Evolutionary conservation across 148 eudicot genomes (phyloP).

Genomic region (Rhododendron mucronatum): DNA sequence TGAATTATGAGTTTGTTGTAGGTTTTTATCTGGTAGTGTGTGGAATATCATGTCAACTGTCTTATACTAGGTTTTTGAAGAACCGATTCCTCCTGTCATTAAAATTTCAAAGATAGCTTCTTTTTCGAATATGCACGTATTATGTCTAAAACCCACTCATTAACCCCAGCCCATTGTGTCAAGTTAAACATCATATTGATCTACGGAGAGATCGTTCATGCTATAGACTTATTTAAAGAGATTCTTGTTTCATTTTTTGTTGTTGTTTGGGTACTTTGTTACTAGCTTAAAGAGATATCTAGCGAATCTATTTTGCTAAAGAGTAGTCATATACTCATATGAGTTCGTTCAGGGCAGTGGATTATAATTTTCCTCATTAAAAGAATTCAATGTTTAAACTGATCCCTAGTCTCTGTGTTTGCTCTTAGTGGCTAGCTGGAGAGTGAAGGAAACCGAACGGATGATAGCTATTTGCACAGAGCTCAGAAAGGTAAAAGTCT

Average conservation of each 20-base stretch:
- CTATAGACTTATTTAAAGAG: not conserved
- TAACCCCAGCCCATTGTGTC: not conserved
- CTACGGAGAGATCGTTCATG: not conserved
- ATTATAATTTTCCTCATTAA: not conserved
- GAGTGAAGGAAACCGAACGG: conserved; percentile 97
- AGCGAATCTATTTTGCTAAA: not conserved
- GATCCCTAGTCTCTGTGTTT: not conserved
- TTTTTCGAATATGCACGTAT: not conserved
- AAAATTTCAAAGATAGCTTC: not conserved
- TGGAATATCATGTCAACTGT: not conserved
- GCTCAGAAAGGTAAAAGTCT: conserved; percentile 74
- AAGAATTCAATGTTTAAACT: not conserved
- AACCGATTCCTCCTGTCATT: not conserved
- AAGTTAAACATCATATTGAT: not conserved
- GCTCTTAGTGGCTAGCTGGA: conserved; percentile 95
- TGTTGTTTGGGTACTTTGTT: not conserved
- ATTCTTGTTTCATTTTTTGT: not conserved
- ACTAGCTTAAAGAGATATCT: not conserved
- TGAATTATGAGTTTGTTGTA: not conserved
- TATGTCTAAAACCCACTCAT: not conserved
- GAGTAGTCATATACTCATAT: not conserved
- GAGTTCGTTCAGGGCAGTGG: not conserved
- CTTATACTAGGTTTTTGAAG: not conserved
- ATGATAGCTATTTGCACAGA: conserved; percentile 99
- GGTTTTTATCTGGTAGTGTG: not conserved